Evolutionary conservation across 305 asterid genomes (phyloP).

Genomic region (Fraxinus ornus): DNA sequence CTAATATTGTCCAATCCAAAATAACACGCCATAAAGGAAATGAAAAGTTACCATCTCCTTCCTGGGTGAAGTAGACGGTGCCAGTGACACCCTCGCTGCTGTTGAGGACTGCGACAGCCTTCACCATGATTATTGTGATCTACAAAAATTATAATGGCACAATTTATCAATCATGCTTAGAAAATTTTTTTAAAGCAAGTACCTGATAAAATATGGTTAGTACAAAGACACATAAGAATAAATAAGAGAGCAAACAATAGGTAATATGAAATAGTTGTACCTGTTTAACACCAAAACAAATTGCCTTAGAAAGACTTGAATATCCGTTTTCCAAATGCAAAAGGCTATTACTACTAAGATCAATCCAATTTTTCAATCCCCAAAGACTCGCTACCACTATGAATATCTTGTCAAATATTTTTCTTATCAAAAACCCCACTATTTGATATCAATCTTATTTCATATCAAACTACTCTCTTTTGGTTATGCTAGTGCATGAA

Average conservation of each 20-base stretch:
- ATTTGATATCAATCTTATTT: not conserved
- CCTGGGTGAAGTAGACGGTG: constrained; percentile 70
- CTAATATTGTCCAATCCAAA: not conserved
- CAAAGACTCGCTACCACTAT: not conserved
- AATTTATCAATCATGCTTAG: not conserved
- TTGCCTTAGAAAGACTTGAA: not conserved
- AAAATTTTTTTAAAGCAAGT: not conserved
- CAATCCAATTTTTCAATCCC: not conserved
- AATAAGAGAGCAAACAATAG: not conserved
- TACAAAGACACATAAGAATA: not conserved
- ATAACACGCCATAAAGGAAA: not conserved
- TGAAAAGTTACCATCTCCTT: constrained; percentile 68
- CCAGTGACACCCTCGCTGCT: constrained; percentile 90
- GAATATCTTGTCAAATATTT: not conserved
- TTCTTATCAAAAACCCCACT: not conserved
- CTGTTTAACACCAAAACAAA: not conserved
- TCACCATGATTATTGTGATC: constrained; percentile 84
- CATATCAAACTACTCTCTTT: not conserved
- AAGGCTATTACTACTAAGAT: not conserved
- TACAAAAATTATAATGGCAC: constrained; percentile 22
- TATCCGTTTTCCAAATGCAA: not conserved
- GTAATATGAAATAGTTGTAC: not conserved
- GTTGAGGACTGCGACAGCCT: constrained; percentile 85
- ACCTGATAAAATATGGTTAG: not conserved
- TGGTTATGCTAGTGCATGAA: not conserved